Evolutionary conservation across 176 grass and related monocot genomes (phyloP).

Genomic region (Puccinellia tenuiflora): DNA sequence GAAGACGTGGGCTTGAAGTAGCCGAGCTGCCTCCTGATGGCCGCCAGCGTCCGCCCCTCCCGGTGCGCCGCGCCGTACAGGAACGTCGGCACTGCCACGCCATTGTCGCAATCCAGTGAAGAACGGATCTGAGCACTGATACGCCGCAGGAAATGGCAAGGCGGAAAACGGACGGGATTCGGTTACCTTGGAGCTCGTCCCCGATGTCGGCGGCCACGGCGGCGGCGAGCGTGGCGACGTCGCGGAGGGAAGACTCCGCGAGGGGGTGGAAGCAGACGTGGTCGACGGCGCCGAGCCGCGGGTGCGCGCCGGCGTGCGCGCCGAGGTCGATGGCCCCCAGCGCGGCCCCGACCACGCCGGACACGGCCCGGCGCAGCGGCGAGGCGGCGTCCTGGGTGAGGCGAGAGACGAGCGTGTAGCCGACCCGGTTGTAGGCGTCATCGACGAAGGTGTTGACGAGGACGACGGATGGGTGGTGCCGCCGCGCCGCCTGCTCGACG

Average conservation of each 20-base stretch:
- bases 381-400: not conserved
- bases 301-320: constrained; percentile 56
- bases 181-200: constrained; percentile 45
- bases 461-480: constrained; percentile 30
- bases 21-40: constrained; percentile 59
- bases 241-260: constrained; percentile 24
- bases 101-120: not conserved
- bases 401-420: constrained; percentile 74
- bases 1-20: constrained; percentile 57
- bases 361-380: constrained; percentile 47
- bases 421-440: constrained; percentile 64
- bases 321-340: constrained; percentile 48
- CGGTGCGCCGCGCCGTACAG: constrained; percentile 64
- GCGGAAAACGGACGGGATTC: not conserved
- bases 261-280: constrained; percentile 77
- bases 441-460: constrained; percentile 56
- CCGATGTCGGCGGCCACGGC: constrained; percentile 47
- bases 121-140: not conserved
- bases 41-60: constrained; percentile 54
- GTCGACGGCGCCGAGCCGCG: constrained; percentile 73
- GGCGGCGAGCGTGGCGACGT: constrained; percentile 47
- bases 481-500: constrained; percentile 59
- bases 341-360: constrained; percentile 51
- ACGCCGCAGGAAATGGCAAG: not conserved
- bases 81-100: constrained; percentile 48